These are phyloP conservation scores for Cryptosporidium ryanae DNA, from an alignment of 169 alveolate genomes.

Conservation along the genomic window DNA sequence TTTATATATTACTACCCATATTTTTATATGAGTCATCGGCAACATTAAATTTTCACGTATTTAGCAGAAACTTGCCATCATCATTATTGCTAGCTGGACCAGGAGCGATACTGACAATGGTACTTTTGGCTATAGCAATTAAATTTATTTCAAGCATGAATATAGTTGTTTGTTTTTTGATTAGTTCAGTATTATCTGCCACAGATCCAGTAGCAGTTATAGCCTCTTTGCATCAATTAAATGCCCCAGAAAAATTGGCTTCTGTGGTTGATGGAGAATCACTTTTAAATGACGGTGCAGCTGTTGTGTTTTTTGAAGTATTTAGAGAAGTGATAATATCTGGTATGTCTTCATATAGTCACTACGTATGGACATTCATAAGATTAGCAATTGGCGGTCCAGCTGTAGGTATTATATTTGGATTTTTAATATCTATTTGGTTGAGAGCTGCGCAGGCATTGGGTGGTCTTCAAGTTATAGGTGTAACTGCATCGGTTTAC, in stretches of 20 bases:
- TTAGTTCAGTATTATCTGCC: conserved; percentile 80
- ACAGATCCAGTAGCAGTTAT: conserved; percentile 82
- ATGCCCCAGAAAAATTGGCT: conserved; percentile 78
- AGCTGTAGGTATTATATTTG: conserved; percentile 75
- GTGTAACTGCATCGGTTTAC: conserved; percentile 76
- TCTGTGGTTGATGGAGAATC: conserved; percentile 81
- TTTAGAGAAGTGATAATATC: conserved; percentile 55
- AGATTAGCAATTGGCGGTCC: conserved; percentile 81
- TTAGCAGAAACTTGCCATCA: conserved; percentile 54
- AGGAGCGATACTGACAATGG: conserved; percentile 74
- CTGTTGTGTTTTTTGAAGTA: conserved; percentile 76
- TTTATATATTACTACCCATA: conserved; percentile 72
- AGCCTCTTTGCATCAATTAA: conserved; percentile 78
- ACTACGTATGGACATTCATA: conserved; percentile 73
- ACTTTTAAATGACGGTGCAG: conserved; percentile 80
- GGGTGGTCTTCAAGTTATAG: conserved; percentile 77
- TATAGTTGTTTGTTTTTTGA: conserved; percentile 73
- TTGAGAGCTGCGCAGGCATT: conserved; percentile 69
- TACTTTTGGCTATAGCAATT: conserved; percentile 76
- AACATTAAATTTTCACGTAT: conserved; percentile 73
- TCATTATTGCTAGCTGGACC: conserved; percentile 76
- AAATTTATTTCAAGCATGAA: conserved; percentile 73
- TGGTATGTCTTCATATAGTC: conserved; percentile 71
- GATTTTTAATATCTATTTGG: conserved; percentile 70
- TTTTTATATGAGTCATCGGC: conserved; percentile 76